Percentiles rank a stretch among this genome's conserved stretches.
Evolutionary conservation across 306 rosid genomes (phyloP).

Genomic region (Citrullus amarus): DNA sequence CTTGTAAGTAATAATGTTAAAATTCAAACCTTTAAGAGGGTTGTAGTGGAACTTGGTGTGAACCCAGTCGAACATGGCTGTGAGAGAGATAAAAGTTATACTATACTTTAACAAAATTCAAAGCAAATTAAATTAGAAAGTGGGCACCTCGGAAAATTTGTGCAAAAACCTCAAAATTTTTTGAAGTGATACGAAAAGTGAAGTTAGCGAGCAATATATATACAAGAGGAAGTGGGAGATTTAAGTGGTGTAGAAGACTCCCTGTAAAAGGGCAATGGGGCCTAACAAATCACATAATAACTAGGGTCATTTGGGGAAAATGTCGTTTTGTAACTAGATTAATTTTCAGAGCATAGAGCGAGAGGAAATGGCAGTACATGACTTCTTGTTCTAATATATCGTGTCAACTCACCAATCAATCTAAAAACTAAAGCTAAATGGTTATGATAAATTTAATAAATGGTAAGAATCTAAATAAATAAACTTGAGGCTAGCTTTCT

Average conservation of each 20-base stretch:
- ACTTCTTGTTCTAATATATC: no score
- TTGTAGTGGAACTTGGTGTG: constrained; percentile 2
- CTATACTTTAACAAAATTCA: not conserved
- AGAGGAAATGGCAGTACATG: no score
- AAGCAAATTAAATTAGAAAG: not conserved
- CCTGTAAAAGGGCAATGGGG: not conserved
- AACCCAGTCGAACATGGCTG: constrained; percentile 5
- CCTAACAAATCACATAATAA: not conserved
- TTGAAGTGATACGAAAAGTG: not conserved
- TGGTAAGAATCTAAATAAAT: no score
- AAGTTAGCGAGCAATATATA: not conserved
- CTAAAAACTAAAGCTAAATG: no score
- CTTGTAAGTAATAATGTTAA: not conserved
- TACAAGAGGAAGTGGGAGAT: not conserved
- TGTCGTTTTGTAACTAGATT: not conserved
- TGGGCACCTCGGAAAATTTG: not conserved
- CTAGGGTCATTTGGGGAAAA: not conserved
- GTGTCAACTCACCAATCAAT: no score
- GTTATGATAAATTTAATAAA: no score
- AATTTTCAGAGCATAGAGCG: not conserved
- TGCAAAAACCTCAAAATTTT: not conserved
- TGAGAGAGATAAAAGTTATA: not conserved
- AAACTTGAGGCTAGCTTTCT: no score
- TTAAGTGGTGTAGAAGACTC: not conserved
- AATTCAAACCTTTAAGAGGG: constrained; percentile 2